phyloP scores from a whole-genome alignment of 2,329 filamentous ascomycete genomes.

The Zalaria sp. region DNA sequence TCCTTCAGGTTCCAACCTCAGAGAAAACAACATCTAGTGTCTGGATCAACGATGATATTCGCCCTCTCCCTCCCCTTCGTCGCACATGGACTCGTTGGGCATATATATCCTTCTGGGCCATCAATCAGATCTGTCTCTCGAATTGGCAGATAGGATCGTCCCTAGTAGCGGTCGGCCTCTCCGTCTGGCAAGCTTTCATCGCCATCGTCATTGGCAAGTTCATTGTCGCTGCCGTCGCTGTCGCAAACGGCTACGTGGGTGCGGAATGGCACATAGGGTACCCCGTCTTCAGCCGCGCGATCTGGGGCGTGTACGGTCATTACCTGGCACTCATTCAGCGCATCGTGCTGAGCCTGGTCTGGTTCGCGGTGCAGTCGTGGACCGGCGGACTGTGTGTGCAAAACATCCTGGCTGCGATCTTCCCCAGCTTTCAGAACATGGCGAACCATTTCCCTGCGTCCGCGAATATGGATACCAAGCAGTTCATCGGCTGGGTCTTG shows the following conservation, averaged over 20 bases:
- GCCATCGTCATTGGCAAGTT: constrained; percentile 28
- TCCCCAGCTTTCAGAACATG: constrained; percentile 40
- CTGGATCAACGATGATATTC: constrained; percentile 27
- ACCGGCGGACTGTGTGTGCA: constrained; percentile 43
- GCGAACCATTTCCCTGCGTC: constrained; percentile 35
- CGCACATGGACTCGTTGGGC: constrained; percentile 23
- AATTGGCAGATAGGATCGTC: constrained; percentile 24
- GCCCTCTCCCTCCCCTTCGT: constrained; percentile 24
- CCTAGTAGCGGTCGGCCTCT: constrained; percentile 23
- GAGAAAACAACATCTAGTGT: constrained; percentile 14
- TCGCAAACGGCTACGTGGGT: constrained; percentile 39
- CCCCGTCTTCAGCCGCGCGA: constrained; percentile 38
- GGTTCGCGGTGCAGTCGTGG: constrained; percentile 39
- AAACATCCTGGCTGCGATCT: constrained; percentile 40
- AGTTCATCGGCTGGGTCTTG: constrained; percentile 30
- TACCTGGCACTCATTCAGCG: constrained; percentile 41
- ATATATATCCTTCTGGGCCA: constrained; percentile 26
- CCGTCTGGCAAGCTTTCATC: constrained; percentile 27
- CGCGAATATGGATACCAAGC: constrained; percentile 30
- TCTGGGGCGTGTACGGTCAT: constrained; percentile 42
- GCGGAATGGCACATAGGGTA: constrained; percentile 39
- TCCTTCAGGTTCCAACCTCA: constrained; percentile 11
- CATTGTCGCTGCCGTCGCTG: constrained; percentile 44
- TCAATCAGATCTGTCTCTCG: constrained; percentile 22
- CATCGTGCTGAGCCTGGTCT: constrained; percentile 39